Evolutionary conservation across 202 grass and related monocot genomes (phyloP), one percentile per base, ranked within the genome.

Genomic region (Hordeum pubiflorum): DNA sequence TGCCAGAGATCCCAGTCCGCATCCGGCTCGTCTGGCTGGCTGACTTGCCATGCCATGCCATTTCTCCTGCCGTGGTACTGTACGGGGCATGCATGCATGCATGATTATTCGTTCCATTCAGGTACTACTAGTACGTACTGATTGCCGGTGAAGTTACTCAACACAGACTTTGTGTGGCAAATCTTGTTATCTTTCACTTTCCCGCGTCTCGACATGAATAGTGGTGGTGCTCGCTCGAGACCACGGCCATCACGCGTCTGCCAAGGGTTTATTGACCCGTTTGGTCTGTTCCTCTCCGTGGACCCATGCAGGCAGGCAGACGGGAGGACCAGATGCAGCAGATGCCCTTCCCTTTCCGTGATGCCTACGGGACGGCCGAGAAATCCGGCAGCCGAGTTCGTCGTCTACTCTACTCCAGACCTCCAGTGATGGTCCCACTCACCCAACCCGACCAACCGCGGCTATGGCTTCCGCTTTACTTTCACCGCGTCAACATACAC

Each of bases 311-410:
- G 24, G 1, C 7, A 3, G 4, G 26, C 21, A 3, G 26, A 22
- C 63, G 63, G 63, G 56, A 79, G 76, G 61, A 75, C 72, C 79
- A 48, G 14, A 1, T 4, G 60, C 46, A 50, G 77, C 70, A 41
- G 79, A 79, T 23, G 75, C 37, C 15, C 37, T 54, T 18, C 10
- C 22, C 39, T 8, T 20, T 57, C 58, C 63, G 41, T 55, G 86
- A 71, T 34, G 85, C 44, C 66, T 58, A 73, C 77, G 57, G 57
- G 18, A 20, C 58, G 44, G 18, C 4, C 32, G 57, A 72, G n/a
- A 82, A 76, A 82, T 86, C 40, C 55, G 38, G 61, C 86, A 29
- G 61, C 75, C 36, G 43, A 46, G 46, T 12, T 87, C 75, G 46
- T 85, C 82, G 64, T 69, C 41, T 76, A 76, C 64, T 69, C 41